Percentiles rank a stretch among this genome's conserved stretches.
Conservation (phyloP, 768 basidiomycete species). For the Leucogyrophana mollusca region DNA sequence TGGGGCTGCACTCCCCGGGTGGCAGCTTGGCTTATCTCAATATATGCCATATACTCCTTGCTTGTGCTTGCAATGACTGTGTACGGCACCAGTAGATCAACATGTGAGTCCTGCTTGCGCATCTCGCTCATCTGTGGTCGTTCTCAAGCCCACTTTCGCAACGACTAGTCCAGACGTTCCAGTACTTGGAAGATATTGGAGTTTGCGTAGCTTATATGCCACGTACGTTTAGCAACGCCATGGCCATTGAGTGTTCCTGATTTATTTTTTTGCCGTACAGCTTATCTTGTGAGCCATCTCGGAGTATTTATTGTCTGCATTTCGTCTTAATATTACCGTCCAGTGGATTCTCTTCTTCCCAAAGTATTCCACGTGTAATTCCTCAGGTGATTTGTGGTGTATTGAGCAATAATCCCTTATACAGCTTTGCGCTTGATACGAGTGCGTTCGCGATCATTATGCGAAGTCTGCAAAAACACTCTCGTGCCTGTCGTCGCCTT, state of each 20-base stretch:
- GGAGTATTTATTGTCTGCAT: neutral
- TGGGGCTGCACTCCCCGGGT: slow-evolving; percentile 13
- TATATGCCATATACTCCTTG: slow-evolving; percentile 12
- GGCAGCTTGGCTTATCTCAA: neutral
- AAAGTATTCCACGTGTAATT: too few species aligned
- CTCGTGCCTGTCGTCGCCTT: neutral
- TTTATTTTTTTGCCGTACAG: too few species aligned
- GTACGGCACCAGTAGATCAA: neutral
- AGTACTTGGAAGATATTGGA: too few species aligned
- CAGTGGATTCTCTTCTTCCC: neutral
- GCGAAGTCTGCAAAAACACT: slow-evolving; percentile 6
- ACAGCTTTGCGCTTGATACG: slow-evolving; percentile 3
- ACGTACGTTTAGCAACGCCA: too few species aligned
- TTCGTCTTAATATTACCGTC: too few species aligned
- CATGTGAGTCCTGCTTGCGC: too few species aligned
- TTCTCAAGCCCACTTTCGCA: too few species aligned
- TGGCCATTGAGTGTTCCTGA: too few species aligned
- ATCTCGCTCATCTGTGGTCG: too few species aligned
- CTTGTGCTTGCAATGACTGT: neutral
- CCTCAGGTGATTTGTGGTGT: neutral
- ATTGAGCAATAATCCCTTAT: neutral
- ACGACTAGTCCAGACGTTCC: too few species aligned
- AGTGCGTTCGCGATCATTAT: slow-evolving; percentile 4
- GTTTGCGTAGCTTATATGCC: too few species aligned
- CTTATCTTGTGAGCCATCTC: neutral